A percentile compares a stretch with the other conserved stretches of the same genome.
phyloP scores from a whole-genome alignment of 2,329 filamentous ascomycete species.

The Mycosphaerelloides madeirae region DNA sequence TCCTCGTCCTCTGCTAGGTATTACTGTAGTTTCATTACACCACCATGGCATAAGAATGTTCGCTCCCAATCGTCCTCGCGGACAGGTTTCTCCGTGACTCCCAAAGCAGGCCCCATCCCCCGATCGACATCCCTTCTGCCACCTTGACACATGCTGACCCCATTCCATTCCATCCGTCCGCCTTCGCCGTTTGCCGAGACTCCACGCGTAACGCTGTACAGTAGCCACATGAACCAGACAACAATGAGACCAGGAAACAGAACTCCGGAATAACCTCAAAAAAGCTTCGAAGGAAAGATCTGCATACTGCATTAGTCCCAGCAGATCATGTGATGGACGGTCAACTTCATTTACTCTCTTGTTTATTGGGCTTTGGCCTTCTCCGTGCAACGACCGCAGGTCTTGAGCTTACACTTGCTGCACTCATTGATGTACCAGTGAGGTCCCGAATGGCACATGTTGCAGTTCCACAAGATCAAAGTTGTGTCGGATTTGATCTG shows the following conservation, averaged over 20 bases:
- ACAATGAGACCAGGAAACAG: neutral
- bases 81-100: constrained; percentile 15
- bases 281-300: neutral
- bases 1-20: constrained; percentile 5
- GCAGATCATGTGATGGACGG: neutral
- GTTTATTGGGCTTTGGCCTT: constrained; percentile 34
- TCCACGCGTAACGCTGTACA: constrained; percentile 29
- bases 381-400: constrained; percentile 43
- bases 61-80: constrained; percentile 17
- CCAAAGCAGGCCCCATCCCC: neutral
- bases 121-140: neutral
- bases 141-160: constrained; percentile 8
- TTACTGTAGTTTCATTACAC: constrained; percentile 10
- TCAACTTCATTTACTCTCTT: neutral
- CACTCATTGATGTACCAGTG: constrained; percentile 51
- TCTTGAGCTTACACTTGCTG: constrained; percentile 48
- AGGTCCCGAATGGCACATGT: constrained; percentile 48
- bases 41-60: constrained; percentile 1
- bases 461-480: constrained; percentile 50
- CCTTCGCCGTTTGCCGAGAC: constrained; percentile 17
- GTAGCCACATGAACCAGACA: constrained; percentile 16
- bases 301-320: neutral
- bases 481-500: constrained; percentile 51
- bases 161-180: constrained; percentile 7
- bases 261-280: neutral